phyloP scores from a whole-genome alignment of 208 protist species.

The Acanthamoeba comandoni region DNA sequence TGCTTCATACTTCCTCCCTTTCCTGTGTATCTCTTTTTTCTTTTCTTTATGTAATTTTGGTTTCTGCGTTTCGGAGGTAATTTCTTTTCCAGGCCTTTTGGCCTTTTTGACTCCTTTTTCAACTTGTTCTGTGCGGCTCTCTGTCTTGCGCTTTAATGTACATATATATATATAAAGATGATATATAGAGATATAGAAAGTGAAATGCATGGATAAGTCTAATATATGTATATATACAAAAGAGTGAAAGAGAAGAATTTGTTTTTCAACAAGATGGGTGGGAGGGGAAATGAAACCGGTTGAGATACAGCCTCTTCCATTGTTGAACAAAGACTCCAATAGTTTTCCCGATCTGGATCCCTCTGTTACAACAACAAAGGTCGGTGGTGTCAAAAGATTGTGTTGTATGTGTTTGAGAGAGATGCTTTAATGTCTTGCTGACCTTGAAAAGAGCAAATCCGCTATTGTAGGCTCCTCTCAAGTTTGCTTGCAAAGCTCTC shows the following conservation, averaged over 20 bases:
- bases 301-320: neutral
- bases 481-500: constrained; percentile 37
- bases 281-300: neutral
- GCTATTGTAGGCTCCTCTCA: constrained; percentile 19
- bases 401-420: neutral
- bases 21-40: no score
- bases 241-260: constrained; percentile 22
- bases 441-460: constrained; percentile 59
- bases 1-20: no score
- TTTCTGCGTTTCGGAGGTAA: no score
- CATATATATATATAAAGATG: neutral
- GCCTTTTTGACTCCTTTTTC: no score
- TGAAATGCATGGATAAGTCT: neutral
- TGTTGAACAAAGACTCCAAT: neutral
- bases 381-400: neutral
- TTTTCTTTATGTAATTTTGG: no score
- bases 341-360: neutral
- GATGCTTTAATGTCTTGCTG: neutral
- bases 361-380: neutral
- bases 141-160: no score
- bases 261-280: neutral
- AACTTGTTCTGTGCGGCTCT: no score
- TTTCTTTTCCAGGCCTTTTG: no score
- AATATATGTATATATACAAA: no score
- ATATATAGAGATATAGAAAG: neutral